Base-by-base conservation (phyloP, 345 rosid genomes). In the Cardamine chenopodiifolia region DNA sequence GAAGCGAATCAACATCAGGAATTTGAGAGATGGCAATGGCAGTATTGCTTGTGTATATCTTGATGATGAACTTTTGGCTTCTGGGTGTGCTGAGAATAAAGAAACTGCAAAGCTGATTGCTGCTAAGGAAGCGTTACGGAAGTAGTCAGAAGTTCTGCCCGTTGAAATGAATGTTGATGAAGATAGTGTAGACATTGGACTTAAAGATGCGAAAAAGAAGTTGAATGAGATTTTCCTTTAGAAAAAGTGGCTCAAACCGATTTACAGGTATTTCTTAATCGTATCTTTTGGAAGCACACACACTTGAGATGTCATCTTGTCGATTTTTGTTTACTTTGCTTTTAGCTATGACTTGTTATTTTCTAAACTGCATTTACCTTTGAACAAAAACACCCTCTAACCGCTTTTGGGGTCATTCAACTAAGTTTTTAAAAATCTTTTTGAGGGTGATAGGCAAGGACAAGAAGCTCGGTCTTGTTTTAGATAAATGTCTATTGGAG, bases 31-130 rank as follows among this genome's bases (percentile, higher is more conserved):
- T 0, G 85, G 77, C 7, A 19, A 35, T 4, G 65, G 39, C 39
- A 75, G n/a, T 49, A 26, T 84, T 62, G 95, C 89, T 49, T 78
- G 58, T 60, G 82, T 93, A 8, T 82, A 58, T 62, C 84, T 90
- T 0, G 88, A 88, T 76, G 96, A 83, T 4, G 18, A 52, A 2
- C 65, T 86, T 23, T 18, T 89, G 17, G 85, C 86, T 54, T 87
- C 92, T 0, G 84, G 75, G 29, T 72, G 87, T 32, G 90, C 96
- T 0, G 80, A 85, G 54, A 82, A 84, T 15, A 93, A 84, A 62
- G 90, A 90, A 31, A 83, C 66, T 12, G 88, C 98, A 8, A 93
- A 79, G 88, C 86, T 89, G 32, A 81, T 84, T 45, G 98, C 90
- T 39, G 91, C 83, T 11, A 86, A 75, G 73, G 81, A 53, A 70